Base-by-base conservation (phyloP, 768 basidiomycete genomes). In the Hypsizygus marmoreus region DNA sequence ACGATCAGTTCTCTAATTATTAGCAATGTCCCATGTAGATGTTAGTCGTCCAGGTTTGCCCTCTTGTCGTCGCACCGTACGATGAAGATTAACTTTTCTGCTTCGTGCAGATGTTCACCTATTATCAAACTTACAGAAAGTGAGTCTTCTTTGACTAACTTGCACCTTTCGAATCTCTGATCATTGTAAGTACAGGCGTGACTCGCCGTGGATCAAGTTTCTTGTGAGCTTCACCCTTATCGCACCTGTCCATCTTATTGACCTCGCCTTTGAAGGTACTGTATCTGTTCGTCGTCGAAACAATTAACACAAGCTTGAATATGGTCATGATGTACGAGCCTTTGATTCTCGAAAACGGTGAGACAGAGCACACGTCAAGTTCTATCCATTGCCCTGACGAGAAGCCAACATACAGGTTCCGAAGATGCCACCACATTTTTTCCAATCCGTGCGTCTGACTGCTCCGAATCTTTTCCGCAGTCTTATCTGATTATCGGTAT, bases 311-410 rank as follows among this genome's bases (percentile, higher is more conserved):
- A 2, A 72, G 55, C 5, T 70, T 67, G 47, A 69, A 73, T 52
- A 72, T 77, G 43, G 66, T 61, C 5, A 69, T 76, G 56, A 67
- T 77, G 57, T 79, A 71, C 39, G 68, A 79, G 46, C 74, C 75
- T 0, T 62, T 79, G 2, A 72, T 79, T 19, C 39, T 61, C 23
- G 56, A 72, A 47, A 76, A 69, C 32, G 72, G 73, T 70, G 31
- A 2, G 63, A 31, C 1, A 11, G n/a, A n/a, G n/a, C n/a, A n/a
- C n/a, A n/a, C n/a, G n/a, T n/a, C n/a, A n/a, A n/a, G n/a, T 35
- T 10, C 31, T 16, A 8, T 43, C 11, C 9, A 19, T 10, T 13
- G 14, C 4, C 36, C 40, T 11, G 23, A 5, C 10, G 22, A 9
- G 13, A 5, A n/a, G 25, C 25, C 14, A 16, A 16, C 33, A 35